Conservation (phyloP, 176 grass and related monocot genomes). For the Oryza rufipogon region DNA sequence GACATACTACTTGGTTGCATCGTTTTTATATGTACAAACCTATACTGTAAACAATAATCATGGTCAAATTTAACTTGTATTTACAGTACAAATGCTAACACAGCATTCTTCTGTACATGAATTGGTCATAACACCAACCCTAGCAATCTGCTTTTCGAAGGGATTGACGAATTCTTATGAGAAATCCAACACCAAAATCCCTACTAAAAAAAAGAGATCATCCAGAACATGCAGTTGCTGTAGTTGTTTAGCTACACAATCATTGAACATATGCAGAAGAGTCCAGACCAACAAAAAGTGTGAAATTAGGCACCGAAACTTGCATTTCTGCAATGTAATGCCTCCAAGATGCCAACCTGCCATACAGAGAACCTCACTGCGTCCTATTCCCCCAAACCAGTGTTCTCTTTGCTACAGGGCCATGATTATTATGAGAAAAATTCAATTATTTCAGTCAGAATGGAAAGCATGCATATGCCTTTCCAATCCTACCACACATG, state of each 20-base stretch:
- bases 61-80: neutral
- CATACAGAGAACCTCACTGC: neutral
- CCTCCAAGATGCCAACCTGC: constrained; percentile 35
- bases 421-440: constrained; percentile 16
- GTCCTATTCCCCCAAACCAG: neutral
- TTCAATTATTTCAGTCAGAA: constrained; percentile 31
- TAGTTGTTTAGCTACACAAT: constrained; percentile 9
- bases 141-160: neutral
- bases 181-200: neutral
- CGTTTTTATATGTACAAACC: neutral
- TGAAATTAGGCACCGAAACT: neutral
- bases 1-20: neutral
- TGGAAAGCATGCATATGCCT: constrained; percentile 10
- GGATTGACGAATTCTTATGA: neutral
- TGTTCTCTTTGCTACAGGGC: constrained; percentile 1
- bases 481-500: constrained; percentile 30
- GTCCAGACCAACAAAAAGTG: constrained; percentile 20
- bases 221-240: constrained; percentile 21
- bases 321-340: constrained; percentile 29
- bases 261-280: constrained; percentile 24
- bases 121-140: neutral
- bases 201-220: constrained; percentile 1
- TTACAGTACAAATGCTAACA: too few relatives aligned
- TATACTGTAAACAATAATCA: neutral
- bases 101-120: neutral